Percentiles rank a stretch among this genome's conserved stretches.
phyloP scores from a whole-genome alignment of 2,329 filamentous ascomycete genomes.

The Fusarium sp. region DNA sequence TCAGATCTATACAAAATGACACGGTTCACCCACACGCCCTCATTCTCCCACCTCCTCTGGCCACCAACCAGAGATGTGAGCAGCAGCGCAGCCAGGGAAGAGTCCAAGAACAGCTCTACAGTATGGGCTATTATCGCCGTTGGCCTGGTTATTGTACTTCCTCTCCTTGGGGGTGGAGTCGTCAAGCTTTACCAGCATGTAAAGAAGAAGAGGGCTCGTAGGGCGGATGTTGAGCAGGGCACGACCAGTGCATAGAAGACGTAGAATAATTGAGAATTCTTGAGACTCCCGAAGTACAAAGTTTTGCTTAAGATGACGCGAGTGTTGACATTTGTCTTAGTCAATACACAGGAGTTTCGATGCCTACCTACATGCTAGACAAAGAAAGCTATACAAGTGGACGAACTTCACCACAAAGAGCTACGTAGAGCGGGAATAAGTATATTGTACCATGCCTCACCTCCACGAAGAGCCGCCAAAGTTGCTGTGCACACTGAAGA shows the following conservation, averaged over 20 bases:
- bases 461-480: not conserved
- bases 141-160: not conserved
- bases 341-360: not conserved
- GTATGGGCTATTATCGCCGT: not conserved
- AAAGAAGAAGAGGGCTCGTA: not conserved
- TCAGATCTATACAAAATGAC: constrained; percentile 1
- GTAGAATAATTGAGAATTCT: not conserved
- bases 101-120: not conserved
- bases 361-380: not conserved
- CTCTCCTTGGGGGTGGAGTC: not conserved
- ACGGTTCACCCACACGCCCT: not conserved
- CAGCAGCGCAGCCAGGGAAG: not conserved
- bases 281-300: not conserved
- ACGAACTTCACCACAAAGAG: not conserved
- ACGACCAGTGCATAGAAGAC: not conserved
- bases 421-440: not conserved
- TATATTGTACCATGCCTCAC: not conserved
- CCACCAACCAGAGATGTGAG: not conserved
- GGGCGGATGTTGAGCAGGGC: not conserved
- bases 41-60: constrained; percentile 13
- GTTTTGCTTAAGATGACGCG: not conserved
- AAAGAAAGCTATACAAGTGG: not conserved
- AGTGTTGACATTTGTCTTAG: not conserved
- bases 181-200: not conserved
- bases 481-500: not conserved